Evolutionary conservation across 176 grass and related monocot genomes (phyloP).

Genomic region (Oryza longistaminata): DNA sequence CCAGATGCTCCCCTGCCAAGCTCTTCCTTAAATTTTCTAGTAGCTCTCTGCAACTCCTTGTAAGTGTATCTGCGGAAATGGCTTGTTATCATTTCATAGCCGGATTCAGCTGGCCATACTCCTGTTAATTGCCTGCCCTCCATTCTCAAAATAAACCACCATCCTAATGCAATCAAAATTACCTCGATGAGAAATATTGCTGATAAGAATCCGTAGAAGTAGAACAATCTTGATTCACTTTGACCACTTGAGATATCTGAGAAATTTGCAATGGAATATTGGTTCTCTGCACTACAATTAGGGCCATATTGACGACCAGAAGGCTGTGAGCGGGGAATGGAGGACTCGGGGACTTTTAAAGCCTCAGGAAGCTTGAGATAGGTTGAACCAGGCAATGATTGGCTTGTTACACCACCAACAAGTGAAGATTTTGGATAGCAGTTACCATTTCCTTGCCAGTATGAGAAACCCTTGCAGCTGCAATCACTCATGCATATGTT

Average conservation of each 20-base stretch:
- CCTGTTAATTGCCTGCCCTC: conserved; percentile 29
- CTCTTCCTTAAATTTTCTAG: conserved; percentile 35
- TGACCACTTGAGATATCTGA: neutral
- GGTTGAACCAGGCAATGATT: neutral
- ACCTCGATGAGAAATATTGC: conserved; percentile 45
- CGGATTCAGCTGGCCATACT: conserved; percentile 44
- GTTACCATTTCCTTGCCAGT: conserved; percentile 10
- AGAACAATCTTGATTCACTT: neutral
- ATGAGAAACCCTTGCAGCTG: conserved; percentile 32
- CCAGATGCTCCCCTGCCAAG: conserved; percentile 40
- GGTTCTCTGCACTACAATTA: neutral
- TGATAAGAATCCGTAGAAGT: conserved; percentile 49
- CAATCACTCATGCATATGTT: conserved; percentile 36
- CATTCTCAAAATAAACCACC: conserved; percentile 37
- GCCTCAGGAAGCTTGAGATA: conserved; percentile 43
- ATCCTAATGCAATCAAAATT: conserved; percentile 28
- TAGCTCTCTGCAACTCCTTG: conserved; percentile 40
- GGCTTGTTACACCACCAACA: conserved; percentile 12
- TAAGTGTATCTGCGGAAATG: conserved; percentile 47
- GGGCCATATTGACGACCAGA: conserved; percentile 23
- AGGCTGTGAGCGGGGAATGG: conserved; percentile 39
- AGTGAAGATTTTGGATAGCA: conserved; percentile 33
- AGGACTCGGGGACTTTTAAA: neutral
- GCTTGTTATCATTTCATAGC: conserved; percentile 42
- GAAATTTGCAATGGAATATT: neutral